These are phyloP conservation scores for Wickerhamomyces mucosus DNA, from an alignment of 805 yeast genomes.

Conservation along the genomic window DNA sequence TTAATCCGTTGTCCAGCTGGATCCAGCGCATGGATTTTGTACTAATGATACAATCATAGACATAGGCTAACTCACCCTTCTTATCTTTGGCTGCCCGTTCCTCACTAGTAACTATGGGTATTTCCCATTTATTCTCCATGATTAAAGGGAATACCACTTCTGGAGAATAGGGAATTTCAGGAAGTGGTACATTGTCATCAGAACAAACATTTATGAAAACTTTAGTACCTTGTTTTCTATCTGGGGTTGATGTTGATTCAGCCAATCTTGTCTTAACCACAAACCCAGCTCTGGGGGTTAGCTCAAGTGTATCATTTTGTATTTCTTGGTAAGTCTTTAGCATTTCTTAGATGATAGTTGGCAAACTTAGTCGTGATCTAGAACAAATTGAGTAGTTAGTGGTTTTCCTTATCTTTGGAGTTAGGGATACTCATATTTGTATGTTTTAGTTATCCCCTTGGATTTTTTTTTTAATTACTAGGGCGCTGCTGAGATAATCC, in stretches of 20 bases:
- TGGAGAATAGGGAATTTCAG: slow-evolving; percentile 45
- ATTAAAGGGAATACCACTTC: slow-evolving; percentile 50
- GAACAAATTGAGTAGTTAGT: no score
- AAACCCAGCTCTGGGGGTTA: slow-evolving; percentile 57
- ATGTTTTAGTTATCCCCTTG: no score
- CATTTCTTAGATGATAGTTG: slow-evolving; percentile 2
- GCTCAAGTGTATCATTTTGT: slow-evolving; percentile 6
- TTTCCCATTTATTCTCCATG: slow-evolving; percentile 71
- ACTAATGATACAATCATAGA: slow-evolving; percentile 75
- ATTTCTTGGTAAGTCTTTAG: slow-evolving; percentile 9
- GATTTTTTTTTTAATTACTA: no score
- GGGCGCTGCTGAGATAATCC: no score
- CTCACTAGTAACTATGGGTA: slow-evolving; percentile 66
- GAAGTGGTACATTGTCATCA: slow-evolving; percentile 55
- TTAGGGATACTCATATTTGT: no score
- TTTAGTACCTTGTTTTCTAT: slow-evolving; percentile 40
- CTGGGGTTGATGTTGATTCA: slow-evolving; percentile 4
- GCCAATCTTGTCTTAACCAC: slow-evolving; percentile 56
- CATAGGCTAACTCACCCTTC: slow-evolving; percentile 52
- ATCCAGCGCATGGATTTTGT: slow-evolving; percentile 55
- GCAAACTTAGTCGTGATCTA: no score
- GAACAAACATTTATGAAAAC: slow-evolving; percentile 75
- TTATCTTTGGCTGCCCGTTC: slow-evolving; percentile 53
- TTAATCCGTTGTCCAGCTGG: slow-evolving; percentile 44
- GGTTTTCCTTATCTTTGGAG: no score